These are phyloP conservation scores for Picochlorum costavermella DNA, from an alignment of 139 green algal genomes.

Conservation along the genomic window DNA sequence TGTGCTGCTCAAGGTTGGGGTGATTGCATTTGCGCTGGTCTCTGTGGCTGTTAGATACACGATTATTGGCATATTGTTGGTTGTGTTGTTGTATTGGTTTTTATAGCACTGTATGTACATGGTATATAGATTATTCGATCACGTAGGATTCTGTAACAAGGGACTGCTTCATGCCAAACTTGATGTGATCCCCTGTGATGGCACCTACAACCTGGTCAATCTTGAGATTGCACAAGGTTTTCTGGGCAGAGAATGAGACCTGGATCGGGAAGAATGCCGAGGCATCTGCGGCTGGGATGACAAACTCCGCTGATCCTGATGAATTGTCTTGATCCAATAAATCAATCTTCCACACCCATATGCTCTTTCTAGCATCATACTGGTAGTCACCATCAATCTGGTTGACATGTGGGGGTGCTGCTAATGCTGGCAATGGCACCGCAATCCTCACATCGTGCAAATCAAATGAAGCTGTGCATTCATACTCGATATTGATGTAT, in stretches of 20 bases:
- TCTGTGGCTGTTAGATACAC: constrained; percentile 12
- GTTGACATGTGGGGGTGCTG: constrained; percentile 29
- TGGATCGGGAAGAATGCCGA: constrained; percentile 87
- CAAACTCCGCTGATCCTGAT: constrained; percentile 89
- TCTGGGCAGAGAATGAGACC: constrained; percentile 52
- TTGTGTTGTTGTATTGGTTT: neutral
- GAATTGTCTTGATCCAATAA: constrained; percentile 87
- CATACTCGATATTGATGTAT: constrained; percentile 99
- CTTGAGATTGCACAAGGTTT: constrained; percentile 72
- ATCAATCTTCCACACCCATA: constrained; percentile 82
- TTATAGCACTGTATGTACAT: neutral
- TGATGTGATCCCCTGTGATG: constrained; percentile 46
- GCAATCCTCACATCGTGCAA: constrained; percentile 85
- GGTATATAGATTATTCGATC: constrained; percentile 31
- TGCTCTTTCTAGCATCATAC: constrained; percentile 57
- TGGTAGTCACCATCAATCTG: constrained; percentile 76
- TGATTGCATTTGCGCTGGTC: constrained; percentile 2
- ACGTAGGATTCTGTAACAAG: constrained; percentile 54
- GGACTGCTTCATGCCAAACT: constrained; percentile 47
- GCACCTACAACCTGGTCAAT: constrained; percentile 48
- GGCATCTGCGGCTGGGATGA: constrained; percentile 62
- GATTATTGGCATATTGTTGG: constrained; percentile 5
- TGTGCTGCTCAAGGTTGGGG: constrained; percentile 6
- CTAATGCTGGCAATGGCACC: constrained; percentile 68
- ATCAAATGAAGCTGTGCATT: constrained; percentile 70